A percentile compares a stretch with the other conserved stretches of the same genome.
These are phyloP conservation scores for Paecilomyces sp. DNA, from an alignment of 2,329 filamentous ascomycete species.

Conservation along the genomic window DNA sequence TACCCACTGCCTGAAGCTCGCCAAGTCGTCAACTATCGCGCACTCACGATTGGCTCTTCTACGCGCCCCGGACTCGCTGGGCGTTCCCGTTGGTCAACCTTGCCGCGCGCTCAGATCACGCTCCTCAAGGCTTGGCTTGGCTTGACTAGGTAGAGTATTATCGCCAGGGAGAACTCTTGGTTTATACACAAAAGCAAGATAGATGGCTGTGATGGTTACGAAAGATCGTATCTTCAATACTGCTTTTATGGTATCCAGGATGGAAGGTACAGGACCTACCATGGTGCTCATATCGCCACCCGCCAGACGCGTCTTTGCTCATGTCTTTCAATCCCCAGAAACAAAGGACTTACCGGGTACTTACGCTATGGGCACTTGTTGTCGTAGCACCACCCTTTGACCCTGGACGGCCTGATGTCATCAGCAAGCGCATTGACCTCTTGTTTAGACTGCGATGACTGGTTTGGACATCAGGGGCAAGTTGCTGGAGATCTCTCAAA, in stretches of 20 bases:
- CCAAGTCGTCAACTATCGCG: not conserved
- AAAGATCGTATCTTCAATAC: too few relatives aligned
- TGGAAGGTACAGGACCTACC: not conserved
- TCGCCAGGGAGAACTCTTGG: too few relatives aligned
- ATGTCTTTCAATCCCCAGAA: not conserved
- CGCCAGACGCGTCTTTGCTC: not conserved
- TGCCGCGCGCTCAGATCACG: not conserved
- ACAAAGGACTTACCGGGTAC: not conserved
- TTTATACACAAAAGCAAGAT: too few relatives aligned
- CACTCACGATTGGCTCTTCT: not conserved
- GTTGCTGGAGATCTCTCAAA: not conserved
- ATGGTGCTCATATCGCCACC: not conserved
- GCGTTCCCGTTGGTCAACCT: not conserved
- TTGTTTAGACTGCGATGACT: not conserved
- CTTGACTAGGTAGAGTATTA: too few relatives aligned
- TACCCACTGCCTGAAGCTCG: not conserved
- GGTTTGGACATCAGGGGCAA: not conserved
- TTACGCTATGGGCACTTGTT: not conserved
- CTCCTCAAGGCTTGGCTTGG: not conserved
- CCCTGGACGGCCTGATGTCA: not conserved
- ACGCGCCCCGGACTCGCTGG: not conserved
- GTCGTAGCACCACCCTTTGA: not conserved
- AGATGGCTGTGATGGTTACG: too few relatives aligned
- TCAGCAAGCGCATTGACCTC: not conserved
- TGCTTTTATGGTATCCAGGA: not conserved